Percentiles rank a stretch among this genome's conserved stretches.
Conservation (phyloP, 345 rosid species). For the Eucalyptus pumila region DNA sequence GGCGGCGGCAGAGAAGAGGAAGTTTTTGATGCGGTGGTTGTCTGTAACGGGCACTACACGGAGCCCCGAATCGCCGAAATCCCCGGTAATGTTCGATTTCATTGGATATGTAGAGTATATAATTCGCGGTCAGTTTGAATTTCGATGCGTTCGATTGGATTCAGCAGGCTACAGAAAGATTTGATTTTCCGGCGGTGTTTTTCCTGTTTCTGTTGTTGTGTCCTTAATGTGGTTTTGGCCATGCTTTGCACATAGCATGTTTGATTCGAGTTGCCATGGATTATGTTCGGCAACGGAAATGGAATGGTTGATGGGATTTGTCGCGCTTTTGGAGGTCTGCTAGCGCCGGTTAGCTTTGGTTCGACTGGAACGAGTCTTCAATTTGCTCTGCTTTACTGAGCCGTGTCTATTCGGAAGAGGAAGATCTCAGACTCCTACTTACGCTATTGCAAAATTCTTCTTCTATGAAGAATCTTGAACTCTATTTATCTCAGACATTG, state of each 20-base stretch:
- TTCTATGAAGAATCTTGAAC: neutral
- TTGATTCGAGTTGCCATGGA: neutral
- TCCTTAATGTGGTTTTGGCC: neutral
- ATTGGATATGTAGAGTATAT: fast-evolving
- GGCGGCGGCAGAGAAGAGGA: constrained; percentile 17
- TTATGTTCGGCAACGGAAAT: neutral
- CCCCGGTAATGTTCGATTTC: constrained; percentile 20
- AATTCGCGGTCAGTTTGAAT: neutral
- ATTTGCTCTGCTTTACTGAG: neutral
- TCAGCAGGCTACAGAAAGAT: neutral
- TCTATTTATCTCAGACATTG: neutral
- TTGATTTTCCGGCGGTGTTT: neutral
- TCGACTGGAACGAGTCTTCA: neutral
- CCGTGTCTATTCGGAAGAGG: neutral
- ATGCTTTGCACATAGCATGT: neutral
- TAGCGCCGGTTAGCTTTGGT: neutral
- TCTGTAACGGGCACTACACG: constrained; percentile 57
- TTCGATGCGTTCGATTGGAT: neutral
- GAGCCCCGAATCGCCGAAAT: constrained; percentile 61
- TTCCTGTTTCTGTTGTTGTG: neutral
- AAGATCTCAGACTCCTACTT: neutral
- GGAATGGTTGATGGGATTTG: neutral
- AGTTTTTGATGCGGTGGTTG: constrained; percentile 64
- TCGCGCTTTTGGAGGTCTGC: neutral
- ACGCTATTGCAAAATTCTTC: neutral